Base-by-base conservation (phyloP, 371 early-diverging fungal species). In the Rhizopus sp. region DNA sequence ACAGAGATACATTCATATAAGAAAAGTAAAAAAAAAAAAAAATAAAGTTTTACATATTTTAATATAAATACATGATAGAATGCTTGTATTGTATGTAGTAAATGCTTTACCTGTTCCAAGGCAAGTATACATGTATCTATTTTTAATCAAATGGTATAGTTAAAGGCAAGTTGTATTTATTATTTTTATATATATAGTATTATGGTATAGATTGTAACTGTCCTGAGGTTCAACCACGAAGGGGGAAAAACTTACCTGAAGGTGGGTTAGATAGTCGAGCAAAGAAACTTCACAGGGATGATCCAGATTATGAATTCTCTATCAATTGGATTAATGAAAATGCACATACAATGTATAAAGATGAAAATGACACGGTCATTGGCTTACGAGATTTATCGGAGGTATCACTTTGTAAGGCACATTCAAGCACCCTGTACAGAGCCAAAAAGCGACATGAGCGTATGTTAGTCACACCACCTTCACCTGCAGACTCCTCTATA, bases 381-480 rank as follows among this genome's bases (percentile, higher is more conserved):
- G 75, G 73, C 4, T 53, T 80, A 9, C 29, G 48, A 8, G 67
- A 73, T 8, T 52, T 75, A 41, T 55, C 64, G 38, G 75, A 78
- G 51, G 79, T 78, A 54, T 73, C 74, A 45, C 75, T 80, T 46
- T 80, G 80, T 51, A 80, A 80, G 57, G 80, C 80, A 59, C 80
- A 80, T 50, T 75, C 75, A 17, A 71, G 72, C 44, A 72, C 80
- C 23, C 55, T 80, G 17, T 80, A 80, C 53, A 68, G 80, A 32
- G 80, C 80, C 50, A 77, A 75, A 55, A 80, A 80, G 57, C 69
- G 64, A 50, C 69, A 72, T 39, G 70, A 75, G 34, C 62, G 73
- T 17, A 66, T 53, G 58, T 63, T 48, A 49, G 63, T 53, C 67
- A 68, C 77, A 48, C 78, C 78, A 50, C 72, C 70, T 5, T 74